A percentile compares a stretch with the other conserved stretches of the same genome.
phyloP scores from a whole-genome alignment of 2,329 filamentous ascomycete species.

The Neonectria neomacrospora region DNA sequence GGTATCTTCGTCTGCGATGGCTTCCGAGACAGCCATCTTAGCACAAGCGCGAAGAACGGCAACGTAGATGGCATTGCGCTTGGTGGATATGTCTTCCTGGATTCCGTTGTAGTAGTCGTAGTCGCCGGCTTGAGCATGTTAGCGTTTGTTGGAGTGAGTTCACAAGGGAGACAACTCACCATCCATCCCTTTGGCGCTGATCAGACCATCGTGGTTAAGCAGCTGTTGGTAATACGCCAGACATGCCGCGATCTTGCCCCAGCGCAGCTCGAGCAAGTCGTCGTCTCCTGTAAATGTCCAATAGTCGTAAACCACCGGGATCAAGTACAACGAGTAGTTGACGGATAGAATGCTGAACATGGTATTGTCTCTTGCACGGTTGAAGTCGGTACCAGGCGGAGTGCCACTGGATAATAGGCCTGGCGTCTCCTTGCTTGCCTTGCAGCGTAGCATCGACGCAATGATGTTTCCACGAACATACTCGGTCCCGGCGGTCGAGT shows the following conservation, averaged over 20 bases:
- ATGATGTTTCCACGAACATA: constrained; percentile 7
- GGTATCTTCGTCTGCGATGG: neutral
- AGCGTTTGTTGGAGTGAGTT: neutral
- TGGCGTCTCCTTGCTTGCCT: constrained; percentile 9
- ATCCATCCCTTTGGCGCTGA: neutral
- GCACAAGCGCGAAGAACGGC: neutral
- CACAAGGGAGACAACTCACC: neutral
- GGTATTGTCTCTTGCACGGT: neutral
- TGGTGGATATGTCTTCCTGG: neutral
- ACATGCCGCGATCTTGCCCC: neutral
- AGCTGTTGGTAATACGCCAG: neutral
- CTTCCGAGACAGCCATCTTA: neutral
- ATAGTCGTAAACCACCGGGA: constrained; percentile 9
- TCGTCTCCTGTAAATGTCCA: constrained; percentile 11
- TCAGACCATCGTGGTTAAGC: neutral
- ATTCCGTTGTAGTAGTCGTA: constrained; percentile 4
- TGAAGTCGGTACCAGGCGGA: constrained; percentile 10
- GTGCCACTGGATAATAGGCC: neutral
- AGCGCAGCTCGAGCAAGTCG: constrained; percentile 5
- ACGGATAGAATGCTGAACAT: constrained; percentile 9
- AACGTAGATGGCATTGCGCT: constrained; percentile 7
- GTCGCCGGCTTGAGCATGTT: neutral
- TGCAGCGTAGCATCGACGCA: constrained; percentile 14
- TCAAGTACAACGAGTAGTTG: constrained; percentile 11
- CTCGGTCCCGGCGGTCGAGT: constrained; percentile 5